Base-by-base conservation (phyloP, 139 green algal species). In the Chlorella sorokiniana region DNA sequence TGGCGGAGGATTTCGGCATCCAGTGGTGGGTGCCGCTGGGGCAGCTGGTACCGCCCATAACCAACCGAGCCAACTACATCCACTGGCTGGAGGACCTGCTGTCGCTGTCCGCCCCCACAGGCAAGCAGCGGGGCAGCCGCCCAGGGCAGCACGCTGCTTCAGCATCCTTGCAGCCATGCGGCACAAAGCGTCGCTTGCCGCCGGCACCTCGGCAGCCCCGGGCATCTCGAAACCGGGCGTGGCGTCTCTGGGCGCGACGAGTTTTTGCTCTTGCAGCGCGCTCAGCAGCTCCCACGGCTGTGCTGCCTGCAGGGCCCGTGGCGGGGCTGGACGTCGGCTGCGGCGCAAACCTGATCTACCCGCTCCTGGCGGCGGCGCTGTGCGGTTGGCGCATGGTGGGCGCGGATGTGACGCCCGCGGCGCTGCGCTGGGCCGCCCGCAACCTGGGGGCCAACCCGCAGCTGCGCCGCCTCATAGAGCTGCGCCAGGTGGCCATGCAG, bases 291-390 rank as follows among this genome's bases (percentile, higher is more conserved):
- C 52, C 22, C 9, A 16, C 9, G 7, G 22, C 35, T 45, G 33
- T 42, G 7, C 35, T 42, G 9, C 27, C 25, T 20, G 31, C 70
- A 79, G 73, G 52, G 29, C 23, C 27, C n/a, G 31, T 70, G 41
- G 37, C 79, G 25, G 95, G 92, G 0, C 59, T 99, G 59, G 96
- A 99, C 91, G 85, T 99, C 27, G 96, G 96, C 31, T 97, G 92
- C 79, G 96, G 96, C 7, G 95, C 94, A 41, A 98, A 95, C 85
- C 85, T 93, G n/a, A 97, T 99, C 81, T 99, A 99, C 88, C 91
- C 91, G 38, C 89, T 99, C 76, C 86, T 99, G 56, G 96, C 95
- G 5, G 94, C 95, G 16, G 85, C 90, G 20, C 80, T 94, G 23
- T 89, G 89, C 69, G 88, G 92, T 42, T 99, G 96, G 96, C 41